Evolutionary conservation across 108 stramenopile species (phyloP).

Genomic region (Conticribra guillardii): DNA sequence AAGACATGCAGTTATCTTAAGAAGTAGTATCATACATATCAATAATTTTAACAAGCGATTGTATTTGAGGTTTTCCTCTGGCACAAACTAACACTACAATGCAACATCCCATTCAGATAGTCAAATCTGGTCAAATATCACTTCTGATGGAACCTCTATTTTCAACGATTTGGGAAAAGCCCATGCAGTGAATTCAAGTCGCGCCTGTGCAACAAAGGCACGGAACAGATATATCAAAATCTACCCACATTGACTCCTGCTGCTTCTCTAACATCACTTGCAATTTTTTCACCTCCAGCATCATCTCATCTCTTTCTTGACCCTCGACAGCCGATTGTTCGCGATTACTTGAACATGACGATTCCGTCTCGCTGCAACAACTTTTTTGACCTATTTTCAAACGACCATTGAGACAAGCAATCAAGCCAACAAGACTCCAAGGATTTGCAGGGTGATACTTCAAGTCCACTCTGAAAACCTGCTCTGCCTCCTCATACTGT

Average conservation of each 20-base stretch:
- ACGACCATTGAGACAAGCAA: slow-evolving; percentile 52
- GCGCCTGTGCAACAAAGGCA: slow-evolving; percentile 67
- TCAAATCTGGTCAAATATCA: no score
- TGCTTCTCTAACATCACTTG: slow-evolving; percentile 45
- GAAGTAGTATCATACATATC: no score
- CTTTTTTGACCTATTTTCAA: slow-evolving; percentile 17
- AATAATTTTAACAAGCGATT: no score
- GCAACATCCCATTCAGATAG: no score
- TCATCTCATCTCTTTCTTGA: slow-evolving; percentile 14
- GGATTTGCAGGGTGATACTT: slow-evolving; percentile 87
- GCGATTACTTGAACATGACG: neutral
- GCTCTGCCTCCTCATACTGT: slow-evolving; percentile 69
- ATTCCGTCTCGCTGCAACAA: slow-evolving; percentile 22
- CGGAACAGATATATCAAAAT: slow-evolving; percentile 68
- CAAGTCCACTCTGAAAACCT: slow-evolving; percentile 78
- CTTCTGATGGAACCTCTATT: no score
- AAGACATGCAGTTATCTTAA: no score
- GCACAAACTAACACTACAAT: no score
- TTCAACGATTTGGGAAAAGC: slow-evolving; percentile 1
- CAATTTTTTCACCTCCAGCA: slow-evolving; percentile 50
- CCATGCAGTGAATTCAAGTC: neutral
- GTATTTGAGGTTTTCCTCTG: no score
- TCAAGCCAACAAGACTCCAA: slow-evolving; percentile 78
- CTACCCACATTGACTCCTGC: slow-evolving; percentile 59
- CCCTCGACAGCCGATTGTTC: slow-evolving; percentile 7